These are phyloP conservation scores for Pneumocystis wakefieldiae DNA, from an alignment of 1,139 yeast genomes.

Conservation along the genomic window DNA sequence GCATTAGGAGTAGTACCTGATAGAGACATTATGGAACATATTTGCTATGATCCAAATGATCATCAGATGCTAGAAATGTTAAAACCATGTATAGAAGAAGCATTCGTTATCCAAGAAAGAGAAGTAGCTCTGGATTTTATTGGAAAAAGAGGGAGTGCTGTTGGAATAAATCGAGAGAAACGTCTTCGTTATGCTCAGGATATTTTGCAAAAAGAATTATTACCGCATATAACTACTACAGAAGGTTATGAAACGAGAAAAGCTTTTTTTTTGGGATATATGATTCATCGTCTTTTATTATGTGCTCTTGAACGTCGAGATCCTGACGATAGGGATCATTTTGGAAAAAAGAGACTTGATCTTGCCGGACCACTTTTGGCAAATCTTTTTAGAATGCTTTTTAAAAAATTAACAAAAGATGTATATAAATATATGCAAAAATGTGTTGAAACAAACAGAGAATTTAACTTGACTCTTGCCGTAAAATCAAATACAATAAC, in stretches of 20 bases:
- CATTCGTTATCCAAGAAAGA: conserved; percentile 92
- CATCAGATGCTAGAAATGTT: conserved; percentile 99
- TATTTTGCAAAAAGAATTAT: conserved; percentile 83
- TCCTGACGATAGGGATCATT: conserved; percentile 98
- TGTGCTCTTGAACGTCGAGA: conserved; percentile 96
- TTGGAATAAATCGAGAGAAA: conserved; percentile 91
- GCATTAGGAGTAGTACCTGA: conserved; percentile 98
- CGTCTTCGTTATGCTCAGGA: conserved; percentile 97
- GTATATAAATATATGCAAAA: conserved; percentile 97
- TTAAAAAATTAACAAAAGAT: conserved; percentile 85
- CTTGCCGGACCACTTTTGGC: conserved; percentile 96
- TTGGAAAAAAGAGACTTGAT: conserved; percentile 95
- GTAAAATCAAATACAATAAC: conserved; percentile 95
- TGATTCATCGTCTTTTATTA: conserved; percentile 84
- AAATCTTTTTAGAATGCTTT: conserved; percentile 80
- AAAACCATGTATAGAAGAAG: conserved; percentile 98
- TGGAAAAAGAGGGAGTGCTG: conserved; percentile 90
- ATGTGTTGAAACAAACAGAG: conserved; percentile 95
- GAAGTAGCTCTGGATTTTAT: conserved; percentile 95
- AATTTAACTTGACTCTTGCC: conserved; percentile 87
- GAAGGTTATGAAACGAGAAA: conserved; percentile 95
- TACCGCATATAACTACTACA: conserved; percentile 93
- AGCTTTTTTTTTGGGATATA: conserved; percentile 92
- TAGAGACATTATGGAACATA: conserved; percentile 95
- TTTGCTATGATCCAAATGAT: conserved; percentile 92